These are phyloP conservation scores for Myxozyma sirexii DNA, from an alignment of 805 yeast species.

Conservation along the genomic window DNA sequence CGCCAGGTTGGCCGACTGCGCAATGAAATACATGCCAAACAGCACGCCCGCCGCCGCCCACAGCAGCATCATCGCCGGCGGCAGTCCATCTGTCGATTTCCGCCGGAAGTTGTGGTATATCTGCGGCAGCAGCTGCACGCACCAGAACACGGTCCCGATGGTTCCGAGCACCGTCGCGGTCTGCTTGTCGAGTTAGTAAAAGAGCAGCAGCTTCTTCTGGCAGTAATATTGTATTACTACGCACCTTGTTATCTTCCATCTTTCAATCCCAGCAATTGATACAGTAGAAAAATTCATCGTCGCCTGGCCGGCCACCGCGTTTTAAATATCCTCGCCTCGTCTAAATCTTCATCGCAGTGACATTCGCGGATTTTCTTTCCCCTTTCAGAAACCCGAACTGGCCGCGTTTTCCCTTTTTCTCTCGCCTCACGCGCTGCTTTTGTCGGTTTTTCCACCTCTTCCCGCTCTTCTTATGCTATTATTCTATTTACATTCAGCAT, in stretches of 20 bases:
- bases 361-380: too few relatives aligned
- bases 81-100: slow-evolving; percentile 84
- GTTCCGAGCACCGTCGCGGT: slow-evolving; percentile 61
- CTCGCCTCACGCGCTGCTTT: too few relatives aligned
- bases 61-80: slow-evolving; percentile 81
- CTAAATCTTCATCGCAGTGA: too few relatives aligned
- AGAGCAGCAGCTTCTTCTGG: background rate
- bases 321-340: too few relatives aligned
- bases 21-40: slow-evolving; percentile 79
- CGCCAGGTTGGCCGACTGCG: slow-evolving; percentile 71
- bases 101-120: slow-evolving; percentile 70
- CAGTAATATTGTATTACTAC: background rate
- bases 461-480: too few relatives aligned
- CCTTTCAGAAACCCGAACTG: too few relatives aligned
- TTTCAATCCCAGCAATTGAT: background rate
- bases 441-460: too few relatives aligned
- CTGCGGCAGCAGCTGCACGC: slow-evolving; percentile 87
- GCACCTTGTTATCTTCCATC: background rate
- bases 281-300: too few relatives aligned
- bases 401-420: too few relatives aligned
- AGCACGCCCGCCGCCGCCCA: slow-evolving; percentile 86
- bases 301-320: too few relatives aligned
- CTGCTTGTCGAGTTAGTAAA: background rate
- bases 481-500: too few relatives aligned
- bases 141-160: slow-evolving; percentile 89